Evolutionary conservation across 495 filamentous ascomycete genomes (phyloP).

Genomic region (Niebla homalea): DNA sequence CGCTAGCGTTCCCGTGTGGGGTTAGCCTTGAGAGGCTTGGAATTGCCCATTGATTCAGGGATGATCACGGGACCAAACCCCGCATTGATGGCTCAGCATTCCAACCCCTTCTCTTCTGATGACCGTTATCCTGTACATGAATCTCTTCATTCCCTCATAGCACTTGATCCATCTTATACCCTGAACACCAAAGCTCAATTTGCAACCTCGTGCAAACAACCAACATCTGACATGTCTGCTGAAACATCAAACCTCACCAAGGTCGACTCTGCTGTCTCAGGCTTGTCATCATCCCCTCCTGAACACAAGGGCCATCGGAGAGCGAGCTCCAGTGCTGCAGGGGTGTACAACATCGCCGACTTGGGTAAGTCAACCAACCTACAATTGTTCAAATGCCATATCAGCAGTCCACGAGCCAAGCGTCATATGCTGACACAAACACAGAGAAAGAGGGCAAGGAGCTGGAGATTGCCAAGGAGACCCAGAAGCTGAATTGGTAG

Average conservation of each 20-base stretch:
- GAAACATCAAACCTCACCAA: constrained; percentile 48
- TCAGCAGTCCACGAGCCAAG: neutral
- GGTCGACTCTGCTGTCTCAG: constrained; percentile 77
- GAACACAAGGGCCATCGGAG: constrained; percentile 49
- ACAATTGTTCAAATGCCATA: neutral
- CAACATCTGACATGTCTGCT: constrained; percentile 44
- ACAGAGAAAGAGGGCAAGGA: constrained; percentile 63
- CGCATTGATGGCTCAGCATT: constrained; percentile 4
- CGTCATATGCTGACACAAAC: constrained; percentile 11
- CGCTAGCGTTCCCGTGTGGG: too few species aligned
- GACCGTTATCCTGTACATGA: constrained; percentile 13
- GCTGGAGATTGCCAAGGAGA: constrained; percentile 70
- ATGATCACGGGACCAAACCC: constrained; percentile 12
- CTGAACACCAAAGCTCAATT: constrained; percentile 1
- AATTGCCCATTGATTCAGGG: neutral
- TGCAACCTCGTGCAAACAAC: constrained; percentile 1
- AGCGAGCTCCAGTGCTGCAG: constrained; percentile 50
- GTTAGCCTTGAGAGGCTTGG: too few species aligned
- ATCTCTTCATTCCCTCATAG: neutral
- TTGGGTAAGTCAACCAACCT: constrained; percentile 45
- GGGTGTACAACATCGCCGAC: constrained; percentile 72
- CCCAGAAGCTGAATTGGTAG: constrained; percentile 83
- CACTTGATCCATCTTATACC: neutral
- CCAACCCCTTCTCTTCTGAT: constrained; percentile 3
- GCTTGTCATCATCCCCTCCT: constrained; percentile 52